Evolutionary conservation across 257 asterid species (phyloP), one percentile per base, ranked within the genome.

Genomic region (Jacaranda mimosifolia): DNA sequence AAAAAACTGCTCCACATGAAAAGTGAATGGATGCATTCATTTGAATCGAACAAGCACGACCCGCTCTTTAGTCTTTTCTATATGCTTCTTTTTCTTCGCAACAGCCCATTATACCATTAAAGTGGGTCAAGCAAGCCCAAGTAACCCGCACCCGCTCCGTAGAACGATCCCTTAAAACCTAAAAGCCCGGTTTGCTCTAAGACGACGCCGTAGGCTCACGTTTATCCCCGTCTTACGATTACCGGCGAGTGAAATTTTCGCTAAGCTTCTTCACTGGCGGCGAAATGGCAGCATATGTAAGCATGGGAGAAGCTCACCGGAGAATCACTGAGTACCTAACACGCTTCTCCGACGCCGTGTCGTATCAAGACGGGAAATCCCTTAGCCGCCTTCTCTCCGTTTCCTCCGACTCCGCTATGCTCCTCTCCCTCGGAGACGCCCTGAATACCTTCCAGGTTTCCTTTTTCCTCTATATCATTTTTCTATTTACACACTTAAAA

Each of bases 301-400:
- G 98, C 87, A 90, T 92, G 96, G 98, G 99, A 58, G 99, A 94
- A 87, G 91, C 97, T 52, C 92, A 93, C 86, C 78, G 97, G 63
- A 82, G 97, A 71, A 88, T 95, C 74, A 81, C 85, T 11, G 97
- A 93, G 36, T 93, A 90, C 86, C 87, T 92, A 0, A 87, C 80
- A 42, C 97, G 93, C 62, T 94, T 92, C 88, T 79, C 90, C 79
- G 98, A 87, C 73, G 87, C 96, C 83, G 92, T 92, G 68, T 84
- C 94, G 13, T 85, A 82, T 59, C 99, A 93, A 74, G 97, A 95
- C 70, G 97, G 96, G 35, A 83, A 84, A 59, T 76, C 97, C 53
- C 89, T 93, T 74, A 85, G 94, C 86, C 89, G 82, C 36, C 87
- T 95, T 45, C 85, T 95, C 77, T 93, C 96, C 67, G 51, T 95